A percentile compares a stretch with the other conserved stretches of the same genome.
phyloP scores from a whole-genome alignment of 352 stramenopile genomes.

The Globisporangium paroecandrum region DNA sequence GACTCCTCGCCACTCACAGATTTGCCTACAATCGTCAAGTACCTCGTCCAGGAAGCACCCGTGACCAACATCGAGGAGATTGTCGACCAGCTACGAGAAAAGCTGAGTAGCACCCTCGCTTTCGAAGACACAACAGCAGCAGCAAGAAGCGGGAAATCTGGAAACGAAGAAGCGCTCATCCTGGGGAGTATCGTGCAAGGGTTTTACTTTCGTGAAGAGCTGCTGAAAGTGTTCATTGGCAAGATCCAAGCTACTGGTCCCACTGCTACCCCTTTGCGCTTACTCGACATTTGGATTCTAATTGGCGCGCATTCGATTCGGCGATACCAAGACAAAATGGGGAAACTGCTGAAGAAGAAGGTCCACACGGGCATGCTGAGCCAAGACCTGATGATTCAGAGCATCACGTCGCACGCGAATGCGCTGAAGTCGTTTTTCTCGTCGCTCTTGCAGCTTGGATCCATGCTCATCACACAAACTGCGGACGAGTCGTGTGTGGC shows the following conservation, averaged over 20 bases:
- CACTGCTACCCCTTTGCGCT: conserved; percentile 16
- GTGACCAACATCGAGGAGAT: conserved; percentile 33
- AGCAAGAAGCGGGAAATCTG: not conserved
- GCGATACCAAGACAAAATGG: conserved; percentile 34
- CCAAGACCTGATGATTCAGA: conserved; percentile 25
- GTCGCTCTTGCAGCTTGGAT: conserved; percentile 35
- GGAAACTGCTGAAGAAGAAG: conserved; percentile 44
- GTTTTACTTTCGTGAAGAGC: conserved; percentile 49
- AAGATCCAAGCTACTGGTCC: conserved; percentile 19
- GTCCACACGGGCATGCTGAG: conserved; percentile 24
- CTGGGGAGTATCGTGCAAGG: conserved; percentile 46
- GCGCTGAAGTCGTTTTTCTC: conserved; percentile 42
- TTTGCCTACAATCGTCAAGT: conserved; percentile 58
- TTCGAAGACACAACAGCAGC: conserved; percentile 16
- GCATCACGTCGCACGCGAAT: conserved; percentile 33
- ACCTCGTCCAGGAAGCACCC: conserved; percentile 52
- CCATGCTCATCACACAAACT: conserved; percentile 28
- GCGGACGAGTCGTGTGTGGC: conserved; percentile 14
- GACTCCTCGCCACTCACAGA: conserved; percentile 46
- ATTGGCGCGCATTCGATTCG: conserved; percentile 40
- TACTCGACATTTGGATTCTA: conserved; percentile 55
- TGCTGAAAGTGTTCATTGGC: conserved; percentile 41
- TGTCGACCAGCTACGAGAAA: conserved; percentile 38
- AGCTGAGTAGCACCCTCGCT: conserved; percentile 40
- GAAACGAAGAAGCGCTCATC: conserved; percentile 49